These are phyloP conservation scores for Heritiera fomes DNA, from an alignment of 345 rosid species.

Conservation along the genomic window DNA sequence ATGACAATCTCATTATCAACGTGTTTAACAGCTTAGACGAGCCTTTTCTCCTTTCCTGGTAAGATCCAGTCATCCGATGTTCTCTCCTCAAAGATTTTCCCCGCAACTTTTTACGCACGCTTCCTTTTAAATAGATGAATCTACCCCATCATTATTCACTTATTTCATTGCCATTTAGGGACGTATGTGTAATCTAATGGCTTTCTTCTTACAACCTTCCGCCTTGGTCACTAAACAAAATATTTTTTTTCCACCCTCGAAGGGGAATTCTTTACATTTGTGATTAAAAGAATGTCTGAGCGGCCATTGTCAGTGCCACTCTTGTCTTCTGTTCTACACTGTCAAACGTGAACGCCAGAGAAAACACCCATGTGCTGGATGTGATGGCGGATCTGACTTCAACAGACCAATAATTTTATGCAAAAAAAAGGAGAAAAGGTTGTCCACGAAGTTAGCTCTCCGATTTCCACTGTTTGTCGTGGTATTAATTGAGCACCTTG, in stretches of 20 bases:
- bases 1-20: slow-evolving; percentile 66
- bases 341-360: neutral
- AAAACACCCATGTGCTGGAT: neutral
- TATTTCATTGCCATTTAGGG: neutral
- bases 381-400: neutral
- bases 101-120: neutral
- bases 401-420: neutral
- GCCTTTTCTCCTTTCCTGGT: slow-evolving; percentile 72
- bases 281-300: slow-evolving; percentile 19
- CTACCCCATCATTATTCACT: neutral
- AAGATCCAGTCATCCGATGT: slow-evolving; percentile 15
- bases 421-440: no score
- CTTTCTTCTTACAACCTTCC: slow-evolving; percentile 11
- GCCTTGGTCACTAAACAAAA: neutral
- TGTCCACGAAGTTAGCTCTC: neutral
- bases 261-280: neutral
- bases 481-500: neutral
- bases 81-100: neutral
- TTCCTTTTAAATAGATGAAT: neutral
- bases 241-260: neutral
- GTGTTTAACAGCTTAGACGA: slow-evolving; percentile 58
- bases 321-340: neutral
- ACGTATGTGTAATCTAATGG: neutral
- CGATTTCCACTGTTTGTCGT: neutral
- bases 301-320: neutral